A percentile compares a stretch with the other conserved stretches of the same genome.
Conservation (phyloP, 441 rosid genomes). For the Flueggea neowawraea region DNA sequence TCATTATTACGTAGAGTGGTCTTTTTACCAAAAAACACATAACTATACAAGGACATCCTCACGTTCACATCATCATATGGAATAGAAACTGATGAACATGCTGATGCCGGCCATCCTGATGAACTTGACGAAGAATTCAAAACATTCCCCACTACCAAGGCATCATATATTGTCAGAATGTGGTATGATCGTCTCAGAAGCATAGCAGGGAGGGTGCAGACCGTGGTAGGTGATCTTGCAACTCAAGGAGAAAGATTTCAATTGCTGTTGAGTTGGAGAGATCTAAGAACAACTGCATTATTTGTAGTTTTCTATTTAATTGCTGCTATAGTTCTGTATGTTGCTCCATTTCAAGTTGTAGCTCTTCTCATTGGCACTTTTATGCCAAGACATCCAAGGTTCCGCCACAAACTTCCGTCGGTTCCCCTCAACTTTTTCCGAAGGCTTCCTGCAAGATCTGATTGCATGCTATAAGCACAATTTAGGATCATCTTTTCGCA, state of each 20-base stretch:
- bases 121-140: slow-evolving; percentile 91
- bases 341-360: slow-evolving; percentile 63
- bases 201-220: slow-evolving; percentile 79
- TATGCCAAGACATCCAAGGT: slow-evolving; percentile 70
- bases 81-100: too few species aligned
- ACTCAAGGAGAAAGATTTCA: slow-evolving; percentile 81
- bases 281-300: slow-evolving; percentile 79
- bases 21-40: too few species aligned
- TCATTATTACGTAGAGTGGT: too few species aligned
- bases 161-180: slow-evolving; percentile 68
- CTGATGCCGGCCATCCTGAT: slow-evolving; percentile 73
- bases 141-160: slow-evolving; percentile 65
- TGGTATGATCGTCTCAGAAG: slow-evolving; percentile 81
- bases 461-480: slow-evolving; percentile 48
- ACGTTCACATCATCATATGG: too few species aligned
- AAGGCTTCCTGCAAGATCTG: slow-evolving; percentile 69
- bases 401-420: slow-evolving; percentile 77
- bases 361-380: slow-evolving; percentile 56
- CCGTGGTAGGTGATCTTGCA: slow-evolving; percentile 75
- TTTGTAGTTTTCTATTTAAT: slow-evolving; percentile 66
- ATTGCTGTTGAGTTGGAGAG: slow-evolving; percentile 79
- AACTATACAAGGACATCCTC: too few species aligned
- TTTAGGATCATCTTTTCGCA: not conserved
- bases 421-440: slow-evolving; percentile 81
- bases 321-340: slow-evolving; percentile 65